Conservation (phyloP, 2,329 filamentous ascomycete genomes). For the Exophiala oligosperma region DNA sequence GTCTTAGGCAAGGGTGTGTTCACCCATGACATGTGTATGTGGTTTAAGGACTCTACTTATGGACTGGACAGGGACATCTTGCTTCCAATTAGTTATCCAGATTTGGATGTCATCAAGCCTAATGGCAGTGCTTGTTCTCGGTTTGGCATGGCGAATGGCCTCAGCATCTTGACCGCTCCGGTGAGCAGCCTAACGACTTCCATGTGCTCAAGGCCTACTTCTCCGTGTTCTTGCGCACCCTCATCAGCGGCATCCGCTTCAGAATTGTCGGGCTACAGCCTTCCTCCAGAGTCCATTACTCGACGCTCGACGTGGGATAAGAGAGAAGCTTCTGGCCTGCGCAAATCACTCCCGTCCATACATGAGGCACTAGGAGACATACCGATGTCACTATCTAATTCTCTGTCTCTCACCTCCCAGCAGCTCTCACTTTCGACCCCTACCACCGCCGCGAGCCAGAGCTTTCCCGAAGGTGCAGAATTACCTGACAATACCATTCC, state of each 20-base stretch:
- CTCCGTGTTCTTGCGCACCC: constrained; percentile 43
- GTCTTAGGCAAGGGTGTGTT: constrained; percentile 23
- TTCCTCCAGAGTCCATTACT: constrained; percentile 40
- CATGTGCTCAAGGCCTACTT: constrained; percentile 42
- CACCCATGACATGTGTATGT: not conserved
- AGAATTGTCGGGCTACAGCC: constrained; percentile 41
- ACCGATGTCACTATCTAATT: constrained; percentile 50
- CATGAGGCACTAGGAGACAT: constrained; percentile 62
- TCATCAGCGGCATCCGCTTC: constrained; percentile 36
- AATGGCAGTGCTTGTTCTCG: constrained; percentile 39
- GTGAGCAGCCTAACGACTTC: constrained; percentile 42
- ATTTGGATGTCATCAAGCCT: constrained; percentile 35
- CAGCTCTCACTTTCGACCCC: constrained; percentile 44
- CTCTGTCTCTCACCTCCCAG: constrained; percentile 39
- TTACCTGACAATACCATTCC: constrained; percentile 48
- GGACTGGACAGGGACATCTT: constrained; percentile 39
- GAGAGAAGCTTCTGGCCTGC: constrained; percentile 38
- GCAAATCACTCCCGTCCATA: constrained; percentile 65
- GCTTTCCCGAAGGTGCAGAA: constrained; percentile 42
- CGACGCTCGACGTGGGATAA: constrained; percentile 44
- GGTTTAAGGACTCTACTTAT: constrained; percentile 10
- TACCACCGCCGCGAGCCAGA: constrained; percentile 39
- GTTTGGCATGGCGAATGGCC: constrained; percentile 34
- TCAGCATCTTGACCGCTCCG: constrained; percentile 40
- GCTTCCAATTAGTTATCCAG: constrained; percentile 44